Conservation (phyloP, 2,329 filamentous ascomycete species). For the Xylariaceae sp. region DNA sequence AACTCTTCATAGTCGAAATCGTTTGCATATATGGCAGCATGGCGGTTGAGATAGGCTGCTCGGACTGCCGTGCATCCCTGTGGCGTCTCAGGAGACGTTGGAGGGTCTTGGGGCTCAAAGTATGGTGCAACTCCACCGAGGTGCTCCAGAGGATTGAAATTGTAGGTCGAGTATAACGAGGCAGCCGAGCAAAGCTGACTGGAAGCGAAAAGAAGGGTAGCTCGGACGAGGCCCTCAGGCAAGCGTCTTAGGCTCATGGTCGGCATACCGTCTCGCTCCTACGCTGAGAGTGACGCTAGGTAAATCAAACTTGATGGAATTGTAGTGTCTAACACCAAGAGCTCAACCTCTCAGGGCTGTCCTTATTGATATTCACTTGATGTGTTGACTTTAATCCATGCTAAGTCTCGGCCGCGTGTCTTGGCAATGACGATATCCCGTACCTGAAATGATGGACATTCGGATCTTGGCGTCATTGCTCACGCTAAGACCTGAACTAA, state of each 20-base stretch:
- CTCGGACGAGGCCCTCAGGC: slow-evolving; percentile 7
- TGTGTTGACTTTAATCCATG: too few species aligned
- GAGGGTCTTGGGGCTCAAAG: slow-evolving; percentile 51
- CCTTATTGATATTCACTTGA: too few species aligned
- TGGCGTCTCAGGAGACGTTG: slow-evolving; percentile 39
- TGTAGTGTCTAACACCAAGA: too few species aligned
- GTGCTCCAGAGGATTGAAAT: slow-evolving; percentile 52
- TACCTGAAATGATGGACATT: not conserved
- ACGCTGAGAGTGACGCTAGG: not conserved
- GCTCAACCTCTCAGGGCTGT: too few species aligned
- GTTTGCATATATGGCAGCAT: slow-evolving; percentile 58
- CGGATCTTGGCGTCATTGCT: slow-evolving; percentile 8
- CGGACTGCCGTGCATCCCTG: slow-evolving; percentile 47
- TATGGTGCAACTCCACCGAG: slow-evolving; percentile 55
- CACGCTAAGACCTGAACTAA: slow-evolving; percentile 8
- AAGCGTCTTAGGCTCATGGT: not conserved
- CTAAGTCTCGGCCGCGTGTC: not conserved
- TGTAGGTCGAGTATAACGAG: slow-evolving; percentile 42
- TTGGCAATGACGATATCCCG: slow-evolving; percentile 1
- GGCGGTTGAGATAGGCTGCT: slow-evolving; percentile 55
- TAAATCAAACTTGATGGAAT: too few species aligned
- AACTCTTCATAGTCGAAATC: slow-evolving; percentile 56
- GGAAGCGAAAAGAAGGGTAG: not conserved
- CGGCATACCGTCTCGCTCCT: slow-evolving; percentile 5
- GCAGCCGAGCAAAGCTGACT: slow-evolving; percentile 8